Evolutionary conservation across 345 rosid species (phyloP).

Genomic region (Camelina laxa): DNA sequence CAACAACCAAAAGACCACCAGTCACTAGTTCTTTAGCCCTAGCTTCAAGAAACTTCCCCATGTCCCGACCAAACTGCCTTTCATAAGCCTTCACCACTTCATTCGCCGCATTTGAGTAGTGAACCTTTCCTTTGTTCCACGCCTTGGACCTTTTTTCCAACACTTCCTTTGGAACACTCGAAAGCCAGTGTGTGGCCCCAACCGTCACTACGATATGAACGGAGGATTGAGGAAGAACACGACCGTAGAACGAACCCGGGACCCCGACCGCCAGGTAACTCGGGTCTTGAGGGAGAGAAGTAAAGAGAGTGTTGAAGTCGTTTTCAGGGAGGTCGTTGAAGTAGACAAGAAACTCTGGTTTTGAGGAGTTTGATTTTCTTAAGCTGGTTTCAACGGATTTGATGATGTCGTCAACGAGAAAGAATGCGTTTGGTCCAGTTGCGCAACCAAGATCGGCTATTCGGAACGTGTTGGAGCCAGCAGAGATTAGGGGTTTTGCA

Average conservation of each 20-base stretch:
- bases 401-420: conserved; percentile 51
- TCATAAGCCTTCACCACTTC: conserved; percentile 50
- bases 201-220: conserved; percentile 46
- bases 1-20: conserved; percentile 51
- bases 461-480: conserved; percentile 44
- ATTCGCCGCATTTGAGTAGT: conserved; percentile 39
- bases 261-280: conserved; percentile 51
- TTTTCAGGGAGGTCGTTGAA: conserved; percentile 55
- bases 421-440: conserved; percentile 65
- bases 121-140: conserved; percentile 55
- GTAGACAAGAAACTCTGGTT: conserved; percentile 57
- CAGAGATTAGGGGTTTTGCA: conserved; percentile 40
- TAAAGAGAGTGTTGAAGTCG: conserved; percentile 66
- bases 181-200: conserved; percentile 55
- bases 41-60: conserved; percentile 48
- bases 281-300: conserved; percentile 46
- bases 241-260: conserved; percentile 53
- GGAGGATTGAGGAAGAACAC: conserved; percentile 45
- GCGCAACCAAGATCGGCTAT: conserved; percentile 79
- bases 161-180: conserved; percentile 49
- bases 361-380: conserved; percentile 25
- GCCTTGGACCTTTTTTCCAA: conserved; percentile 48
- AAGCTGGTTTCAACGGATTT: conserved; percentile 43
- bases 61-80: conserved; percentile 49
- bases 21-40: conserved; percentile 49